Conservation (phyloP, 139 green algal species). For the Coccomyxa sp. region DNA sequence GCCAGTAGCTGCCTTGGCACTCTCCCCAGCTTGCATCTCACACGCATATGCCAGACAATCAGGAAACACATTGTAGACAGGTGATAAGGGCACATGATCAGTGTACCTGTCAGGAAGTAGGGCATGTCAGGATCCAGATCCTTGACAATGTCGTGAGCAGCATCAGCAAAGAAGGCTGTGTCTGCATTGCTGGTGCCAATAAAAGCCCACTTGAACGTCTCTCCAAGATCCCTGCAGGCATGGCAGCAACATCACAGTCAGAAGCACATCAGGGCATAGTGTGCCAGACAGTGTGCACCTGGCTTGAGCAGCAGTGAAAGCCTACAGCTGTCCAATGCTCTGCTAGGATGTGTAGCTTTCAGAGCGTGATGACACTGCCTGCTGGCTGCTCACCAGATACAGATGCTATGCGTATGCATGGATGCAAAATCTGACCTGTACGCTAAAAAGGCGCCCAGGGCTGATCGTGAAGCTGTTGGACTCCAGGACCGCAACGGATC, state of each 20-base stretch:
- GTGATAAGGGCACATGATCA: too few relatives aligned
- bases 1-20: too few relatives aligned
- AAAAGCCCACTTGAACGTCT: slow-evolving; percentile 33
- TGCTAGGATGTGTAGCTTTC: not conserved
- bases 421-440: too few relatives aligned
- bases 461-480: slow-evolving; percentile 15
- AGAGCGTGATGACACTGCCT: not conserved
- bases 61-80: too few relatives aligned
- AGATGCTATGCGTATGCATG: too few relatives aligned
- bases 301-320: not conserved
- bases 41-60: too few relatives aligned
- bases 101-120: slow-evolving; percentile 25
- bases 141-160: not conserved
- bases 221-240: slow-evolving; percentile 15
- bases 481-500: not conserved
- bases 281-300: too few relatives aligned
- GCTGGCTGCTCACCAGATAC: not conserved
- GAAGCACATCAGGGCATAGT: not conserved
- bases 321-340: not conserved
- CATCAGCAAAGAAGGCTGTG: slow-evolving; percentile 11
- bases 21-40: too few relatives aligned
- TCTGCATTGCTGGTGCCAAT: slow-evolving; percentile 27
- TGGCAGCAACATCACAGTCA: not conserved
- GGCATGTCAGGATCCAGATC: slow-evolving; percentile 23
- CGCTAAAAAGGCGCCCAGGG: slow-evolving; percentile 24